Evolutionary conservation across 2,329 filamentous ascomycete genomes (phyloP).

Genomic region (Ascochyta lentis): DNA sequence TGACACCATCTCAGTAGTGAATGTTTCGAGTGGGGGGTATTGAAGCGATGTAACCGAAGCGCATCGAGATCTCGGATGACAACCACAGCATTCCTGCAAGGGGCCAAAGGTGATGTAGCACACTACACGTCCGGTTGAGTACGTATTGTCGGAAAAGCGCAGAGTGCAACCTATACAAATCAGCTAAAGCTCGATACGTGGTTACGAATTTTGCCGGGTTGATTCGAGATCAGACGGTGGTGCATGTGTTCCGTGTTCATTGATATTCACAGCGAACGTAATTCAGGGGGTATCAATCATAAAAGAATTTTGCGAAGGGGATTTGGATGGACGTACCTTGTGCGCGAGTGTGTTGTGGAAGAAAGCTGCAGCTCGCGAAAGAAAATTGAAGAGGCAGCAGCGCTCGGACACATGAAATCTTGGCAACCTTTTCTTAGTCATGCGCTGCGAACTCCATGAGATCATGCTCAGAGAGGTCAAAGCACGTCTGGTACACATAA

Average conservation of each 20-base stretch:
- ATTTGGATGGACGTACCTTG: conserved; percentile 32
- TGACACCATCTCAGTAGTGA: not conserved
- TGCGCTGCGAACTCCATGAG: conserved; percentile 21
- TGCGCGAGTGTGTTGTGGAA: conserved; percentile 28
- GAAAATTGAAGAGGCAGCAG: conserved; percentile 33
- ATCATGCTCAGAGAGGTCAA: conserved; percentile 14
- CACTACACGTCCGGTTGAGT: not conserved
- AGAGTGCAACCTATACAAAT: conserved; percentile 17
- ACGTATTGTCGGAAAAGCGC: not conserved
- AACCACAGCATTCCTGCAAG: not conserved
- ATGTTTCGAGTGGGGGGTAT: not conserved
- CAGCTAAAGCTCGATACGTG: conserved; percentile 21
- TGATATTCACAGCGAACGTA: conserved; percentile 60
- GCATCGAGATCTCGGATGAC: not conserved
- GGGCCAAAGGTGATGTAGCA: not conserved
- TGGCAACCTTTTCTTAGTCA: conserved; percentile 36
- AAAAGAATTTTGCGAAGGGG: conserved; percentile 22
- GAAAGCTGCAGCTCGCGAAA: conserved; percentile 28
- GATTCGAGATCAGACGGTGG: conserved; percentile 60
- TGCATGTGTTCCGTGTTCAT: conserved; percentile 68
- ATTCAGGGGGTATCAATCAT: conserved; percentile 63
- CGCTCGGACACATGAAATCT: conserved; percentile 32
- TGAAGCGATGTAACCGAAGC: not conserved
- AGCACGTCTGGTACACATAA: conserved; percentile 18
- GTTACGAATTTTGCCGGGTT: conserved; percentile 12